Conservation (phyloP, 148 eudicot genomes). For the Silene uniflora region DNA sequence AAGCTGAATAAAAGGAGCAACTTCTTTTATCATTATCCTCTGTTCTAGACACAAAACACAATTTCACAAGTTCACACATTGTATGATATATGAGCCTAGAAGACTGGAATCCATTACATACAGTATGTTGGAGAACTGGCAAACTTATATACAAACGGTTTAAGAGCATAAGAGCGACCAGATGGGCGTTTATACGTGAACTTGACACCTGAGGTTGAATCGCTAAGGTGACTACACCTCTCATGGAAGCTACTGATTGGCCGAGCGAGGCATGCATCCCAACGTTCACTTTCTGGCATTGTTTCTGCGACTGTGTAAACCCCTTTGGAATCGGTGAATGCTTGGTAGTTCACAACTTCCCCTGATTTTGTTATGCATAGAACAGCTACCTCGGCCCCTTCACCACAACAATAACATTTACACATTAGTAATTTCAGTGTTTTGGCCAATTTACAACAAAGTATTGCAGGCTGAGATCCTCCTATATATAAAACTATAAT, state of each 20-base stretch:
- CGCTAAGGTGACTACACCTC: conserved; percentile 62
- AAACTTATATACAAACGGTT: conserved; percentile 75
- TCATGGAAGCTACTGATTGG: conserved; percentile 96
- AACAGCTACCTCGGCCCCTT: conserved; percentile 99
- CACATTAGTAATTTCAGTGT: not conserved
- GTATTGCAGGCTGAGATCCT: too few relatives aligned
- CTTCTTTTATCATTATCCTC: too few relatives aligned
- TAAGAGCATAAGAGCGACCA: conserved; percentile 63
- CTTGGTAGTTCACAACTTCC: conserved; percentile 90
- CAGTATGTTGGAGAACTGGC: conserved; percentile 58
- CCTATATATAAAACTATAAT: not conserved
- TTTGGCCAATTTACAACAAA: not conserved
- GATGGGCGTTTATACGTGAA: conserved; percentile 73
- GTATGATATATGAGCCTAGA: not conserved
- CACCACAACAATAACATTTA: conserved; percentile 13
- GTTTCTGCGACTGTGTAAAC: conserved; percentile 90
- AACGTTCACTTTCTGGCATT: conserved; percentile 91
- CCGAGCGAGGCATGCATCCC: conserved; percentile 92
- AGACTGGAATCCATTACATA: conserved; percentile 18
- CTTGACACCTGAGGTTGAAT: conserved; percentile 64
- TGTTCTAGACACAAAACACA: too few relatives aligned
- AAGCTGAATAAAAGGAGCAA: too few relatives aligned
- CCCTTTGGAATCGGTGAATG: conserved; percentile 86
- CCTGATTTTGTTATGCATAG: conserved; percentile 97
- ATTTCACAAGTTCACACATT: too few relatives aligned